These are phyloP conservation scores for Pyrenula aspistea DNA, from an alignment of 495 filamentous ascomycete species.

Conservation along the genomic window DNA sequence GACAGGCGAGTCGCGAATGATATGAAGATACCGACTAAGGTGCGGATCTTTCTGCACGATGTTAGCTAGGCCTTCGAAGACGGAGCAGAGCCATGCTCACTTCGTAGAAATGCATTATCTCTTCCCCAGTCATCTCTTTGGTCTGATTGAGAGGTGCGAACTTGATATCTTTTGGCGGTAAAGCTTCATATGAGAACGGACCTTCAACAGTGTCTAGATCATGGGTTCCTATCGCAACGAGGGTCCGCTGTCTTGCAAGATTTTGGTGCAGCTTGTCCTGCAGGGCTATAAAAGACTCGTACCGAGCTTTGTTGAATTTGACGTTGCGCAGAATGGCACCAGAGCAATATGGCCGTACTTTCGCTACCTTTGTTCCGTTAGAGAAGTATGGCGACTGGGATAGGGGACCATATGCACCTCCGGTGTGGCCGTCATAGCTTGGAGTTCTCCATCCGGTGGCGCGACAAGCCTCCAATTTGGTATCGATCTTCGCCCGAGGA, in stretches of 20 bases:
- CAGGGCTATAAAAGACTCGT: slow-evolving; percentile 94
- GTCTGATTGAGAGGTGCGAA: slow-evolving; percentile 88
- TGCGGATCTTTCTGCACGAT: slow-evolving; percentile 60
- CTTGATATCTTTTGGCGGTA: slow-evolving; percentile 81
- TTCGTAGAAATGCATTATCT: slow-evolving; percentile 92
- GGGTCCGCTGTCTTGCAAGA: slow-evolving; percentile 78
- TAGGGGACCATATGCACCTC: slow-evolving; percentile 33
- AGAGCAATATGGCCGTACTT: slow-evolving; percentile 75
- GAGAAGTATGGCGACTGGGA: background rate
- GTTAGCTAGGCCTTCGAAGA: background rate
- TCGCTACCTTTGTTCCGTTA: slow-evolving; percentile 41
- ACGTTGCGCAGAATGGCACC: slow-evolving; percentile 79
- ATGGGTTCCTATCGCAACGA: slow-evolving; percentile 95
- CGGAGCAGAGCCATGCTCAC: slow-evolving; percentile 20
- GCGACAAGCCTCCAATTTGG: slow-evolving; percentile 68
- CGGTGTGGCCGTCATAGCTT: slow-evolving; percentile 67
- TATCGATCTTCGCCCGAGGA: slow-evolving; percentile 57
- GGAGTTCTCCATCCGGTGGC: slow-evolving; percentile 58
- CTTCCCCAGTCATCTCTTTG: slow-evolving; percentile 70
- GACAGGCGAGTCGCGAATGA: slow-evolving; percentile 83
- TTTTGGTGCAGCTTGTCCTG: slow-evolving; percentile 99
- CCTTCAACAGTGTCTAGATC: slow-evolving; percentile 89
- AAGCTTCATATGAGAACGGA: slow-evolving; percentile 92
- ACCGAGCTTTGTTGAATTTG: slow-evolving; percentile 79
- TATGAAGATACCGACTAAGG: slow-evolving; percentile 72